Conservation (phyloP, 2,329 filamentous ascomycete species). For the Fusarium anthophilum region DNA sequence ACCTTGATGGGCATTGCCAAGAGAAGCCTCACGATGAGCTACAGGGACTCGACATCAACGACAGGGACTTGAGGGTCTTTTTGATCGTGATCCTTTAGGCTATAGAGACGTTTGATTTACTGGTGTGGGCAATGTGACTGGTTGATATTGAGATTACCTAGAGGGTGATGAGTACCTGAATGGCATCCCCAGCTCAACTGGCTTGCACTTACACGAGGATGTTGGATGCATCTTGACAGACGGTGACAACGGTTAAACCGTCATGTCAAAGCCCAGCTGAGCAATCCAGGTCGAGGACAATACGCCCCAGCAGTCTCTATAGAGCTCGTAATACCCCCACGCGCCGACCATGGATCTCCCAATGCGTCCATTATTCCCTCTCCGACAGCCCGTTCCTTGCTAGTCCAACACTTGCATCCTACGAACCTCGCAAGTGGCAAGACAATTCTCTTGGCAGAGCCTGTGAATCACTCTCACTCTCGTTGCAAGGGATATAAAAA, state of each 20-base stretch:
- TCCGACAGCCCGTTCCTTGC: constrained; percentile 1
- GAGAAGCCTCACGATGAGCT: constrained; percentile 19
- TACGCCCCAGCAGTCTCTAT: background rate
- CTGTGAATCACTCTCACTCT: constrained; percentile 1
- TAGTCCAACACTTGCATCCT: background rate
- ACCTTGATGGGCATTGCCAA: constrained; percentile 40
- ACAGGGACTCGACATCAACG: background rate
- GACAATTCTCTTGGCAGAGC: constrained; percentile 1
- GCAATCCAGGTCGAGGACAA: background rate
- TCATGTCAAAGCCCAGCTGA: background rate
- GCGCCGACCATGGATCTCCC: background rate
- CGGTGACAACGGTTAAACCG: background rate
- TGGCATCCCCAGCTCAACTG: background rate
- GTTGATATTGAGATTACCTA: fast-evolving
- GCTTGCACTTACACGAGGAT: background rate
- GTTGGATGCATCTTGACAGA: background rate
- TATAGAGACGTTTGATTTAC: background rate
- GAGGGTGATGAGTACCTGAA: background rate
- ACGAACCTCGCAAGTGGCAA: constrained; percentile 5
- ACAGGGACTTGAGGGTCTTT: background rate
- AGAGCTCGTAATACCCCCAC: constrained; percentile 9
- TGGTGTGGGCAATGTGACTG: background rate
- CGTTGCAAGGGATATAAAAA: constrained; percentile 9
- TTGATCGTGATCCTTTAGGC: background rate
- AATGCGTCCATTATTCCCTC: background rate